phyloP scores from a whole-genome alignment of 1,284 basidiomycete genomes.

The Apiotrichum montevideense region DNA sequence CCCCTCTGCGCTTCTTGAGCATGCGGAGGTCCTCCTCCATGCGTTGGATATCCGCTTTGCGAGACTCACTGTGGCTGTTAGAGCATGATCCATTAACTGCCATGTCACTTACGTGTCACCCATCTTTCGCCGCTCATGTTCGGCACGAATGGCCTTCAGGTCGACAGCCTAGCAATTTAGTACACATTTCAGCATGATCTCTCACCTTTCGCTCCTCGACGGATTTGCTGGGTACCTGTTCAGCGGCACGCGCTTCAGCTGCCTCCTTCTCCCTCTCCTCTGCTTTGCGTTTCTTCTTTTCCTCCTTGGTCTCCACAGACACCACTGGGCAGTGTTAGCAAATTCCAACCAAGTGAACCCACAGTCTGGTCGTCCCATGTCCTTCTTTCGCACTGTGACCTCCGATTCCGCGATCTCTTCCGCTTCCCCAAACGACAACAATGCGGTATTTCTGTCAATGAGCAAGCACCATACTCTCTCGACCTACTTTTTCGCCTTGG shows the following conservation, averaged over 20 bases:
- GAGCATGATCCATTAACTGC: conserved; percentile 26
- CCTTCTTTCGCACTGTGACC: conserved; percentile 62
- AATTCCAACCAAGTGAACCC: conserved; percentile 37
- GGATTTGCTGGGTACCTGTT: not conserved
- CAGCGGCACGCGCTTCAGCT: not conserved
- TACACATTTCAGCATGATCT: too few species aligned
- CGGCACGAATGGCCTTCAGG: conserved; percentile 63
- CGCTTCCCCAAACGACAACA: conserved; percentile 81
- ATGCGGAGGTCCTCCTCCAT: conserved; percentile 83
- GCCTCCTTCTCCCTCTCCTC: conserved; percentile 23
- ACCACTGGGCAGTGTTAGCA: conserved; percentile 3
- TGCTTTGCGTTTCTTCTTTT: conserved; percentile 1
- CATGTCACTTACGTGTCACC: conserved; percentile 52
- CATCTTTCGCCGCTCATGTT: conserved; percentile 63
- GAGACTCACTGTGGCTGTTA: conserved; percentile 53
- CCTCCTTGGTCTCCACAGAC: not conserved
- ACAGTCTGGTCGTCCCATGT: conserved; percentile 74
- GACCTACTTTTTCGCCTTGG: conserved; percentile 72
- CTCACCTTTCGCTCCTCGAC: conserved; percentile 5
- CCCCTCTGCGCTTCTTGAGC: conserved; percentile 49
- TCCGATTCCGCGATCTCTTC: conserved; percentile 57
- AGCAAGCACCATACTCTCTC: not conserved
- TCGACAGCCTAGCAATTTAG: conserved; percentile 46
- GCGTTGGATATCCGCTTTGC: conserved; percentile 71
- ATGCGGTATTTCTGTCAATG: conserved; percentile 64